Evolutionary conservation across 257 asterid genomes (phyloP).

Genomic region (Hygrophila difformis): DNA sequence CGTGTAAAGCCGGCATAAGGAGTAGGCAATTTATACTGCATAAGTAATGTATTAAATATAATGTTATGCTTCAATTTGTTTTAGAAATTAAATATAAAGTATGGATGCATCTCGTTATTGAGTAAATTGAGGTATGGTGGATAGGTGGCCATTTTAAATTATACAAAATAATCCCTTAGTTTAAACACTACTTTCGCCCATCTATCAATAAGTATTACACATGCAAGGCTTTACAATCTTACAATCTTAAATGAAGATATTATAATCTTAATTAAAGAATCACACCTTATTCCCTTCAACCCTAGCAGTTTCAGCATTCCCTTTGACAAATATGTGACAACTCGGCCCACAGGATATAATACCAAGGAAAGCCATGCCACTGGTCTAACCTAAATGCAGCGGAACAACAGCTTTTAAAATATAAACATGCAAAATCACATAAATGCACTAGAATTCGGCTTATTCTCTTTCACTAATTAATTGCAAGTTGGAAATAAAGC

Average conservation of each 20-base stretch:
- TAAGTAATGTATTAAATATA: too few relatives aligned
- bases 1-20: conserved; percentile 1
- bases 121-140: too few relatives aligned
- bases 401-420: conserved; percentile 18
- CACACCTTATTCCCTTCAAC: conserved; percentile 86
- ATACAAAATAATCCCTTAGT: too few relatives aligned
- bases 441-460: background rate
- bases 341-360: conserved; percentile 93
- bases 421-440: conserved; percentile 11
- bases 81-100: too few relatives aligned
- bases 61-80: too few relatives aligned
- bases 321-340: conserved; percentile 92
- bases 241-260: too few relatives aligned
- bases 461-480: background rate
- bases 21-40: conserved; percentile 2
- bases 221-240: too few relatives aligned
- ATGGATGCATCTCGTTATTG: too few relatives aligned
- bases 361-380: conserved; percentile 98
- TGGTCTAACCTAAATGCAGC: conserved; percentile 84
- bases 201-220: too few relatives aligned
- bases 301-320: conserved; percentile 97
- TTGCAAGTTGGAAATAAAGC: conserved; percentile 2
- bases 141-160: too few relatives aligned
- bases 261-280: conserved; percentile 2
- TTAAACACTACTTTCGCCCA: too few relatives aligned